Conservation (phyloP, 2,329 filamentous ascomycete genomes). For the Zymoseptoria brevis region DNA sequence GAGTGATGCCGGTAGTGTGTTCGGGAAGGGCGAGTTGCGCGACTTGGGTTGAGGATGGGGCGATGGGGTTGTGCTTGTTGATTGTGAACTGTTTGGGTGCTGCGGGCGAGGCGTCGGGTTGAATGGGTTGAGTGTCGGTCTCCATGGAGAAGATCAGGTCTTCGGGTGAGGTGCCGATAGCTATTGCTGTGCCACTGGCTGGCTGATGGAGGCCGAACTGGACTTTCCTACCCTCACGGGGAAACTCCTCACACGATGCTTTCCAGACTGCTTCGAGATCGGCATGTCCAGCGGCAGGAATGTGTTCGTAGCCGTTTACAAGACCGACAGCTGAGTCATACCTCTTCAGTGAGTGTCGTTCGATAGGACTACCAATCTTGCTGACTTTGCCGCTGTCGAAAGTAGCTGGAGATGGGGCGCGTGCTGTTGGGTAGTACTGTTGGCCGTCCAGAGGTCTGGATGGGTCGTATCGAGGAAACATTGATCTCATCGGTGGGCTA, state of each 20-base stretch:
- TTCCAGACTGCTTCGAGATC: conserved; percentile 25
- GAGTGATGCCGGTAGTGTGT: background rate
- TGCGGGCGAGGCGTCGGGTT: background rate
- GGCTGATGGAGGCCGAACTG: conserved; percentile 21
- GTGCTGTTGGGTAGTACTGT: conserved; percentile 57
- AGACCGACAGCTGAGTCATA: conserved; percentile 24
- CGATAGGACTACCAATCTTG: conserved; percentile 39
- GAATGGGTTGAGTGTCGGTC: conserved; percentile 7
- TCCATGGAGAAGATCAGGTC: conserved; percentile 23
- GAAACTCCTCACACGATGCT: conserved; percentile 18
- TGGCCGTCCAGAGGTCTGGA: conserved; percentile 59
- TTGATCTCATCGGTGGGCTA: conserved; percentile 53
- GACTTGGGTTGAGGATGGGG: conserved; percentile 14
- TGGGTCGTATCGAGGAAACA: conserved; percentile 69
- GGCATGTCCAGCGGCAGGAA: conserved; percentile 19
- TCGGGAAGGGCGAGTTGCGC: conserved; percentile 18
- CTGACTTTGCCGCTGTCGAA: conserved; percentile 51
- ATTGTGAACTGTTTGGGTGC: conserved; percentile 17
- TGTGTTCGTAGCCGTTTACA: conserved; percentile 25
- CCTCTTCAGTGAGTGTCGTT: conserved; percentile 13
- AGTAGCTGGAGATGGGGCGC: conserved; percentile 54
- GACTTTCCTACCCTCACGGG: conserved; percentile 21
- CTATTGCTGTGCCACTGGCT: conserved; percentile 13
- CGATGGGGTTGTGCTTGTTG: conserved; percentile 19
- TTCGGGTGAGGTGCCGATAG: conserved; percentile 17